Base-by-base conservation (phyloP, 768 basidiomycete species). In the Trametes cingulata region DNA sequence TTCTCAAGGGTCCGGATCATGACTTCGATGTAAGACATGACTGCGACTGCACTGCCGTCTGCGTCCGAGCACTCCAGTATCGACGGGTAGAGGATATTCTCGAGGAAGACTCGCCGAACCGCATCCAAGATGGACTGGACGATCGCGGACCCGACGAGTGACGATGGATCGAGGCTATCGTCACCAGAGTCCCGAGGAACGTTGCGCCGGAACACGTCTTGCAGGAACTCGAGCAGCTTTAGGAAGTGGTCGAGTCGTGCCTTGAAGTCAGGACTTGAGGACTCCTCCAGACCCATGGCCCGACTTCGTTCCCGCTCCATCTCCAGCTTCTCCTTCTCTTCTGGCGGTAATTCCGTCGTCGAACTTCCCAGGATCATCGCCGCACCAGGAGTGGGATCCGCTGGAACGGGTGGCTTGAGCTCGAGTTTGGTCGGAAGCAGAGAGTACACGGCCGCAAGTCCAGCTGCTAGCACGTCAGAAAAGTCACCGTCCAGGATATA, bases 401-500 rank as follows among this genome's bases (percentile, higher is more conserved):
- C 67, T 3, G 73, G 68, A 8, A 73, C 66, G 2, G 78, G 77
- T 6, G 82, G 75, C 51, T 78, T 80, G 60, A 97, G 84, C 52
- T 84, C 85, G 41, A 98, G 80, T 74, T 97, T 97, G 19, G 86
- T 85, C 0, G 96, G 96, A 12, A 98, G 78, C 2, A 94, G 75
- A 2, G 94, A 97, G 69, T 96, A 98, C 1, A 96, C 90, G 0
- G 96, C 96, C 3, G 93, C 89, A 12, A 98, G 72, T 15, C 95
- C 94, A 3, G 96, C 96, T 17, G 88, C 93, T 46, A 98, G 83
- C 12, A 98, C 96, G 64, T 98, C 95, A n/a, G 94, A 93, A 72
- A 97, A 96, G 73, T 98, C 96, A n/a, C 95, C 93, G 68, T 96
- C 93, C 17, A 97, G 82, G 52, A 98, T 91, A 70, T 93, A 97